Base-by-base conservation (phyloP, 768 basidiomycete genomes). In the Boletus edulis region DNA sequence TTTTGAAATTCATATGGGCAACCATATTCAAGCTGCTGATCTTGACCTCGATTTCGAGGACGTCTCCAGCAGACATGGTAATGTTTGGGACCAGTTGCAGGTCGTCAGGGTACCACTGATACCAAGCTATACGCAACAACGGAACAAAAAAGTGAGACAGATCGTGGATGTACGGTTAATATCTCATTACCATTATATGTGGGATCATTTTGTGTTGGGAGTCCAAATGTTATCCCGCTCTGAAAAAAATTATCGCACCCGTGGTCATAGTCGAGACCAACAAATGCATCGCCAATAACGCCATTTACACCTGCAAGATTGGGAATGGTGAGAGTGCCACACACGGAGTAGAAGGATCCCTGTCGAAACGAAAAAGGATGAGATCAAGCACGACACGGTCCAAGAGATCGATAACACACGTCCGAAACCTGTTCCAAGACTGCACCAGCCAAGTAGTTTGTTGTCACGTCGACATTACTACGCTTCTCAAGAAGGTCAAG, bases 31-130 rank as follows among this genome's bases (percentile, higher is more conserved):
- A n/a, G n/a, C n/a, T n/a, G n/a, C n/a, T n/a, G n/a, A n/a, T n/a
- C n/a, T n/a, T n/a, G n/a, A 61, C 48, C 18, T 1, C 43, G 24
- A 57, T 29, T 41, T 31, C 51, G n/a, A 62, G n/a, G 24, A 45
- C 29, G 13, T 62, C 41, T 38, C 60, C 60, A n/a, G 60, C 27
- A 29, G 56, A 53, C 22, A 62, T 39, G 22, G 57, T 24, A 53
- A 61, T 8, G 1, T 39, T 4, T 37, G 35, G 35, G 35, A 37
- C 1, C 14, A 7, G 1, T n/a, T n/a, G 38, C 34, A 34, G 8
- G 27, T 0, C 3, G 34, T 13, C 1, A 34, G 38, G 49, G 13
- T 42, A 27, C 55, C 49, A 62, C 18, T 57, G 49, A 35, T 48
- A 57, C 51, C 55, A 62, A 10, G 47, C 60, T 62, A 12, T 52